These are phyloP conservation scores for Ilex aquifolium DNA, from an alignment of 257 asterid species.

Conservation along the genomic window DNA sequence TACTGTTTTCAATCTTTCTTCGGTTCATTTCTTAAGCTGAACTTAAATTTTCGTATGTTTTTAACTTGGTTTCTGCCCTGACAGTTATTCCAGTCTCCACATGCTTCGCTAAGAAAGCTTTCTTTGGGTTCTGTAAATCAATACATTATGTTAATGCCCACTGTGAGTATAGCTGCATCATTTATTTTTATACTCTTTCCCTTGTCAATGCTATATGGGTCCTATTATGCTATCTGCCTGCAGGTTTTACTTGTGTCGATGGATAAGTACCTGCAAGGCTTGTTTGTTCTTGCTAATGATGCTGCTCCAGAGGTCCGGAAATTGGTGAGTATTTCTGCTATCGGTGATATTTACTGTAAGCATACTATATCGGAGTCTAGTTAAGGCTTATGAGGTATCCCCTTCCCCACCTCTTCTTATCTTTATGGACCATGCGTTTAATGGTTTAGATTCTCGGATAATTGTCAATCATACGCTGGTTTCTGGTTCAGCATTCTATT, in stretches of 20 bases:
- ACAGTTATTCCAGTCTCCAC: slow-evolving; percentile 94
- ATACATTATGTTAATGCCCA: slow-evolving; percentile 92
- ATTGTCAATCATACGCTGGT: too few species aligned
- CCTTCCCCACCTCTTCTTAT: too few species aligned
- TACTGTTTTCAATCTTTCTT: neutral
- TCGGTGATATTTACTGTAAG: neutral
- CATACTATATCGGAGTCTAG: too few species aligned
- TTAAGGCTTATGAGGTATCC: too few species aligned
- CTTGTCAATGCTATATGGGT: slow-evolving; percentile 6
- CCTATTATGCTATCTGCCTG: slow-evolving; percentile 9
- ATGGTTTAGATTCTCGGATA: too few species aligned
- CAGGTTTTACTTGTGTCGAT: slow-evolving; percentile 64
- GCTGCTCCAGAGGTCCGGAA: slow-evolving; percentile 78
- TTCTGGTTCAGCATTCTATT: too few species aligned
- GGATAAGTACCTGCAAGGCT: slow-evolving; percentile 92
- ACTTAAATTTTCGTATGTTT: slow-evolving; percentile 6
- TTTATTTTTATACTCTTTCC: slow-evolving; percentile 13
- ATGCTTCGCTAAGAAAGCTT: slow-evolving; percentile 67
- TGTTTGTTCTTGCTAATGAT: slow-evolving; percentile 85
- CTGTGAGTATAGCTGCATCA: slow-evolving; percentile 37
- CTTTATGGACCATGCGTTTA: too few species aligned
- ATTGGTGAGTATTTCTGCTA: slow-evolving; percentile 52
- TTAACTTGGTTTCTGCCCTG: slow-evolving; percentile 10
- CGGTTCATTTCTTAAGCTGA: slow-evolving; percentile 6
- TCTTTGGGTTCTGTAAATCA: slow-evolving; percentile 89